Conservation (phyloP, 2,329 filamentous ascomycete genomes). For the Fusarium sp. region DNA sequence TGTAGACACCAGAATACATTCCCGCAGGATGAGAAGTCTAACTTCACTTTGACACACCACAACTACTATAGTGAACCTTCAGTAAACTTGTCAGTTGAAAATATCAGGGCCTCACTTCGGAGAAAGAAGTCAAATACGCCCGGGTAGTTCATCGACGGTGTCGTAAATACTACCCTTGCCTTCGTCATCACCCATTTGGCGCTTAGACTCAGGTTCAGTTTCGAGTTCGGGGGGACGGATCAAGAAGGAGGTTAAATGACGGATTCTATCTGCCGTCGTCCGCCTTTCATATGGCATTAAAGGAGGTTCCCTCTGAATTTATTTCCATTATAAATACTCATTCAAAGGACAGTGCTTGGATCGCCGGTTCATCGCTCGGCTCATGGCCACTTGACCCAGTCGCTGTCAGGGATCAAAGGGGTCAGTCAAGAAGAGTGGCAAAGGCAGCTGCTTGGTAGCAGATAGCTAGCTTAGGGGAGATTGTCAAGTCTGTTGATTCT, state of each 20-base stretch:
- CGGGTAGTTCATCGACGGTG: fast-evolving
- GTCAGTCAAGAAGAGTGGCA: no score
- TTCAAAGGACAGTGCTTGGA: not conserved
- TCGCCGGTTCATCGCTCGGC: not conserved
- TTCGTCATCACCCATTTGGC: not conserved
- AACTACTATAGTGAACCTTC: no score
- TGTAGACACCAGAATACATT: not conserved
- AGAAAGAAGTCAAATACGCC: no score
- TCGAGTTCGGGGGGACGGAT: not conserved
- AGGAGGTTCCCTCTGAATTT: not conserved
- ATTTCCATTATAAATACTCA: not conserved
- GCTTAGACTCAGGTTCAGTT: not conserved
- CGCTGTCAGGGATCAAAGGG: no score
- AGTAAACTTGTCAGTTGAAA: no score
- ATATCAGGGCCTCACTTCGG: no score
- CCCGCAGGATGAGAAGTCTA: not conserved
- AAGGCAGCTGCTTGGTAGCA: no score
- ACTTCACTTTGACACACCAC: not conserved
- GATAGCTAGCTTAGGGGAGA: no score
- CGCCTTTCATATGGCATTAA: fast-evolving
- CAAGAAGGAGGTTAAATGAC: not conserved
- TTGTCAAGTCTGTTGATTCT: no score
- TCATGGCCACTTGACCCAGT: not conserved
- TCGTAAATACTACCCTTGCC: not conserved
- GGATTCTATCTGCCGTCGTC: not conserved